Conservation (phyloP, 495 filamentous ascomycete genomes). For the Achaetomiella virescens region DNA sequence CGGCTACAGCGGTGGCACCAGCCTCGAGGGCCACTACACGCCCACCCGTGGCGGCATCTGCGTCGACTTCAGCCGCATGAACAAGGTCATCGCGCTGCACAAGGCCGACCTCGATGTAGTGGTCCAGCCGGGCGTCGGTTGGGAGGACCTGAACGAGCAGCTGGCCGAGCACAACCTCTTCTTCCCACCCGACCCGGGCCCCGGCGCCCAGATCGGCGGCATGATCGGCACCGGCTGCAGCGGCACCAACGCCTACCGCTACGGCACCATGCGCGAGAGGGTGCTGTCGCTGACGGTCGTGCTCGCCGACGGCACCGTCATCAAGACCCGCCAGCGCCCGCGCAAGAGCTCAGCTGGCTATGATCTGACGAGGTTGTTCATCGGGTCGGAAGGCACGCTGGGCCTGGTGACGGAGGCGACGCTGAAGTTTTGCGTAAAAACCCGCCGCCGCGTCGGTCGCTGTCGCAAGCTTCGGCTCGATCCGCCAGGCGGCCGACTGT, state of each 20-base stretch:
- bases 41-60: conserved; percentile 70
- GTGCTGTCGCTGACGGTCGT: conserved; percentile 87
- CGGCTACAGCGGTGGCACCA: conserved; percentile 69
- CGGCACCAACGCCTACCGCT: conserved; percentile 88
- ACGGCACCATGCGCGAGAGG: conserved; percentile 97
- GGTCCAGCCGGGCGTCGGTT: conserved; percentile 75
- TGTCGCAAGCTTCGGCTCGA: conserved; percentile 69
- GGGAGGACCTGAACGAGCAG: conserved; percentile 71
- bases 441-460: conserved; percentile 77
- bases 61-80: conserved; percentile 71
- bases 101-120: conserved; percentile 74
- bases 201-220: conserved; percentile 83
- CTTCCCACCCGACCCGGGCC: conserved; percentile 79
- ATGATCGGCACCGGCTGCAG: conserved; percentile 95
- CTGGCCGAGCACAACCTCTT: conserved; percentile 63
- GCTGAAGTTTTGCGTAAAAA: conserved; percentile 72
- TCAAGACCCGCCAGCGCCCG: conserved; percentile 77
- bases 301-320: conserved; percentile 81
- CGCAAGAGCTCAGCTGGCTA: conserved; percentile 82
- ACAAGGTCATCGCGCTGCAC: conserved; percentile 63
- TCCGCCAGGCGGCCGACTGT: conserved; percentile 74
- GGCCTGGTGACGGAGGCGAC: conserved; percentile 73
- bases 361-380: conserved; percentile 73
- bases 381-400: conserved; percentile 73
- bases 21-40: conserved; percentile 73